Percentiles rank a stretch among this genome's conserved stretches.
Evolutionary conservation across 768 basidiomycete species (phyloP).

Genomic region (Tremella mesenterica): DNA sequence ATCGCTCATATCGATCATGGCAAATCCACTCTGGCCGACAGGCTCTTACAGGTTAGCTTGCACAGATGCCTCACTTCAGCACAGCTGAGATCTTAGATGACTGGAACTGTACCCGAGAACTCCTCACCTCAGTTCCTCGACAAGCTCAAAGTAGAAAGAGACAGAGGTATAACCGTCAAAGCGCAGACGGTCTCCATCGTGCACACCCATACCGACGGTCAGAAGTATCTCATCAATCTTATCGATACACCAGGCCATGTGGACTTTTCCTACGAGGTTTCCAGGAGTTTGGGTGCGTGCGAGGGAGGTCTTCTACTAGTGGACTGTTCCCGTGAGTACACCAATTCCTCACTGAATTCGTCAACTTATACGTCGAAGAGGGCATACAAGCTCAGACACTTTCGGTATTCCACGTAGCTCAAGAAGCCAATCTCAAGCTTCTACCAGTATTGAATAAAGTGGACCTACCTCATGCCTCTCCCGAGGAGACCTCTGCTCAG

Average conservation of each 20-base stretch:
- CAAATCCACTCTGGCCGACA: constrained; percentile 86
- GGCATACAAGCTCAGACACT: constrained; percentile 97
- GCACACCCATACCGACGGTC: constrained; percentile 51
- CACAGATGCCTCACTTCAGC: not conserved
- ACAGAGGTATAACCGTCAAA: constrained; percentile 95
- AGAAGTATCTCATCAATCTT: constrained; percentile 71
- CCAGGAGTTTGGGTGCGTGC: constrained; percentile 81
- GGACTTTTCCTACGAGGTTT: constrained; percentile 96
- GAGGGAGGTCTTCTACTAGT: constrained; percentile 80
- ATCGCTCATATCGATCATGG: constrained; percentile 98
- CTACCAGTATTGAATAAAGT: constrained; percentile 95
- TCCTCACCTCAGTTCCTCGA: constrained; percentile 40
- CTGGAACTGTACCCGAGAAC: constrained; percentile 27
- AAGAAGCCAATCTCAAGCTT: constrained; percentile 59
- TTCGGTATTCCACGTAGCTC: constrained; percentile 83
- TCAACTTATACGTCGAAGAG: constrained; percentile 43
- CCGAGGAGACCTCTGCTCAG: constrained; percentile 68
- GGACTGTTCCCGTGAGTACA: constrained; percentile 75
- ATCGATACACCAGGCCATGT: constrained; percentile 99
- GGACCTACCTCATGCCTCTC: constrained; percentile 82
- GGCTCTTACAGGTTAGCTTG: constrained; percentile 58
- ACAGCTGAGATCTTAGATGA: constrained; percentile 18
- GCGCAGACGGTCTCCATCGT: constrained; percentile 88
- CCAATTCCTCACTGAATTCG: not conserved
- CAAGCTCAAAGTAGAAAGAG: constrained; percentile 84